Evolutionary conservation across 495 filamentous ascomycete genomes (phyloP).

Genomic region (Penicillium herquei): DNA sequence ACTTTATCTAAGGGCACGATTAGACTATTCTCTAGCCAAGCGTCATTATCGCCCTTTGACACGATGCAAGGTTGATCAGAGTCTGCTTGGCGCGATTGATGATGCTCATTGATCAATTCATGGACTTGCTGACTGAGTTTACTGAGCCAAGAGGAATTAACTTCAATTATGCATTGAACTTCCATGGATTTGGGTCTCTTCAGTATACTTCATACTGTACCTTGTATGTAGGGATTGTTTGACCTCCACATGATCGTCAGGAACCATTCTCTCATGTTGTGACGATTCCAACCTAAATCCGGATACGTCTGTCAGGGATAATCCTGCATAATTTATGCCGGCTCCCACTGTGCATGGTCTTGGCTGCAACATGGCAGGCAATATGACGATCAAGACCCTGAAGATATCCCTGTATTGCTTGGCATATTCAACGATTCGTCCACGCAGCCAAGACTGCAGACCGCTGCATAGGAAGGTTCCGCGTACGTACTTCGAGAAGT

Average conservation of each 20-base stretch:
- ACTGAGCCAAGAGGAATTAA: conserved; percentile 8
- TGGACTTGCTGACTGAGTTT: neutral
- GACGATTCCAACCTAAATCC: neutral
- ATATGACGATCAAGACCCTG: conserved; percentile 1
- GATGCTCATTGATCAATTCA: neutral
- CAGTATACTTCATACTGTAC: neutral
- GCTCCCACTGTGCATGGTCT: neutral
- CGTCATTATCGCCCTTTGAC: neutral
- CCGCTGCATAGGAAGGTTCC: neutral
- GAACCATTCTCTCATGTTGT: conserved; percentile 6
- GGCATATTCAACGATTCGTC: conserved; percentile 2
- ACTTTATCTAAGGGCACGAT: neutral
- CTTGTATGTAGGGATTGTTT: neutral
- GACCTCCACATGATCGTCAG: neutral
- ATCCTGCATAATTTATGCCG: neutral
- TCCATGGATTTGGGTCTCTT: conserved; percentile 1
- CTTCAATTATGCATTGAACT: neutral
- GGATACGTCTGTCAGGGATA: neutral
- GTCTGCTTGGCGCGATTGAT: neutral
- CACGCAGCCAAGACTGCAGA: conserved; percentile 8
- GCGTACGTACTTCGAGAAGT: conserved; percentile 3
- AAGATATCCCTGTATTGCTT: conserved; percentile 15
- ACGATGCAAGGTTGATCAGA: neutral
- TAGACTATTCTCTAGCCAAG: neutral
- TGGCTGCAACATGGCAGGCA: neutral